A percentile compares a stretch with the other conserved stretches of the same genome.
Evolutionary conservation across 164 flowering plant genomes (phyloP).

Genomic region (Vitis rupestris): DNA sequence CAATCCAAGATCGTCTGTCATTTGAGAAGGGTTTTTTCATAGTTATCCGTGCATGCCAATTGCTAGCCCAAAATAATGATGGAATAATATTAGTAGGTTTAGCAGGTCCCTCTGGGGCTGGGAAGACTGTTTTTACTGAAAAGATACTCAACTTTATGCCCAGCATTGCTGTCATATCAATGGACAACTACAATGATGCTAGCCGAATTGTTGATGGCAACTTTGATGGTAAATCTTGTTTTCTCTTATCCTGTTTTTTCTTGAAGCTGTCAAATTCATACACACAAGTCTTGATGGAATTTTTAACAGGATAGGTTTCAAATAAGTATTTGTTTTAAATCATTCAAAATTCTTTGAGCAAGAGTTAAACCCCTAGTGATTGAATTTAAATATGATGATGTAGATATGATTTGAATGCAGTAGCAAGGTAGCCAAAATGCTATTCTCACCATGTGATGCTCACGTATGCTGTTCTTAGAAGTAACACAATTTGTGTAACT

Average conservation of each 20-base stretch:
- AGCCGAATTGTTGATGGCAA: slow-evolving; percentile 95
- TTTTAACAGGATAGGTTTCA: too few relatives aligned
- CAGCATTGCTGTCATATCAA: slow-evolving; percentile 83
- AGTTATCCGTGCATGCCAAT: slow-evolving; percentile 88
- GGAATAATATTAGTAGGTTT: slow-evolving; percentile 82
- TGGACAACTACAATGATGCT: slow-evolving; percentile 95
- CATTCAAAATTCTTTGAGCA: too few relatives aligned
- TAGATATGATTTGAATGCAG: too few relatives aligned
- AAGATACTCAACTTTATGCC: slow-evolving; percentile 91
- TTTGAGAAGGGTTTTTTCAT: slow-evolving; percentile 94
- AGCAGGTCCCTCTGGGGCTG: slow-evolving; percentile 98
- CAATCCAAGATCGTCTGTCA: slow-evolving; percentile 67
- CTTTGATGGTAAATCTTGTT: slow-evolving; percentile 73
- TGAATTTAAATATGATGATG: too few relatives aligned
- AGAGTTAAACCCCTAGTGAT: too few relatives aligned
- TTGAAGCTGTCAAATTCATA: neutral
- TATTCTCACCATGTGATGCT: too few relatives aligned
- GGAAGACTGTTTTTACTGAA: slow-evolving; percentile 92
- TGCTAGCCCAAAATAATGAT: slow-evolving; percentile 82
- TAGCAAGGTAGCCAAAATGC: too few relatives aligned
- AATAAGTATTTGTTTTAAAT: too few relatives aligned
- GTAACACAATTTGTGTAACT: too few relatives aligned
- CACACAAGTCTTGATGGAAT: neutral
- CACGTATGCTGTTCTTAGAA: too few relatives aligned
- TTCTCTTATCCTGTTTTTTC: slow-evolving; percentile 4